Evolutionary conservation across 768 basidiomycete genomes (phyloP).

Genomic region (Tylopilus cervinicoccineus): DNA sequence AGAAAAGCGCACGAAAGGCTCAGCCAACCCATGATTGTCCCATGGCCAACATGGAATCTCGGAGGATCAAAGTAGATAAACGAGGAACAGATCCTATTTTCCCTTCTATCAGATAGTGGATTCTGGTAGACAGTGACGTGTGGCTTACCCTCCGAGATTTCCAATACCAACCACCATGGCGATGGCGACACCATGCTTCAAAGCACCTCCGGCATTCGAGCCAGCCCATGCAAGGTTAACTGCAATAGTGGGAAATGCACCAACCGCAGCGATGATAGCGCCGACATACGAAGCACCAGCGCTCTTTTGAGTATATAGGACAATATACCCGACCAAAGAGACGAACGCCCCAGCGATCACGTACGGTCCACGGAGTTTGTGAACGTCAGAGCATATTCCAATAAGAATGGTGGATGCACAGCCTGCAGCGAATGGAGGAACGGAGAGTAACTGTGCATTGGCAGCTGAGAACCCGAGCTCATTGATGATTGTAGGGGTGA

Average conservation of each 20-base stretch:
- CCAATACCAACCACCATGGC: too few species aligned
- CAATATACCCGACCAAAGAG: slow-evolving; percentile 48
- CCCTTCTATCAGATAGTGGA: slow-evolving; percentile 1
- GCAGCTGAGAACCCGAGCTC: slow-evolving; percentile 48
- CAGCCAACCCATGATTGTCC: slow-evolving; percentile 34
- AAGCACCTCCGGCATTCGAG: too few species aligned
- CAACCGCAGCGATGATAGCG: slow-evolving; percentile 45
- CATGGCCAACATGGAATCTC: slow-evolving; percentile 35
- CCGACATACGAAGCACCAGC: slow-evolving; percentile 38
- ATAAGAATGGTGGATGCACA: slow-evolving; percentile 41
- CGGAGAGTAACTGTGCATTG: slow-evolving; percentile 44
- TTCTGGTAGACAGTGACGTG: slow-evolving; percentile 12
- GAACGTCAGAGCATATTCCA: slow-evolving; percentile 41
- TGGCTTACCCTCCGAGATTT: slow-evolving; percentile 41
- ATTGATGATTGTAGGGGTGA: slow-evolving; percentile 47
- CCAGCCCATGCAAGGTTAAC: slow-evolving; percentile 54
- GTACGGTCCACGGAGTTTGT: slow-evolving; percentile 45
- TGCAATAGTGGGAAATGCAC: slow-evolving; percentile 47
- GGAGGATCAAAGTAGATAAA: slow-evolving; percentile 39
- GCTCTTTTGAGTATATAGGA: slow-evolving; percentile 37
- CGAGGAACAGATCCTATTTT: slow-evolving; percentile 35
- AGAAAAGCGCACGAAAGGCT: slow-evolving; percentile 29
- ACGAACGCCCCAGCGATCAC: slow-evolving; percentile 40
- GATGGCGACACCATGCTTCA: too few species aligned
- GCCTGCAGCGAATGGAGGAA: slow-evolving; percentile 46